These are phyloP conservation scores for Scolecobasidium constrictum DNA, from an alignment of 2,329 filamentous ascomycete species.

Conservation along the genomic window DNA sequence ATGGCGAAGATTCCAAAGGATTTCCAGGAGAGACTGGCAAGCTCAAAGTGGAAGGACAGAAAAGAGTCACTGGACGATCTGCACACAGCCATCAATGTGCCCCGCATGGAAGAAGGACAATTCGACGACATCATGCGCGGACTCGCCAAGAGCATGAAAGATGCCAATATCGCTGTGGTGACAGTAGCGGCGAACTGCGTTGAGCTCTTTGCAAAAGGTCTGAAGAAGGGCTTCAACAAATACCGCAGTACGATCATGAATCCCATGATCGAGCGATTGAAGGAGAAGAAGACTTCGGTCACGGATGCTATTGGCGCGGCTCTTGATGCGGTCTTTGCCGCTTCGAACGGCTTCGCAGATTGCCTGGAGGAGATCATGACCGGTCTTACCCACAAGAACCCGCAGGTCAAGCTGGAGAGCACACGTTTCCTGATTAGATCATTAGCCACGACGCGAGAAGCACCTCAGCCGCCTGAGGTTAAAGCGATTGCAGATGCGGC, in stretches of 20 bases:
- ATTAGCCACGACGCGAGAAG: constrained; percentile 69
- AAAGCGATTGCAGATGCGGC: constrained; percentile 75
- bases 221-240: constrained; percentile 67
- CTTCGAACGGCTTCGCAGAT: constrained; percentile 60
- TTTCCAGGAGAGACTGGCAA: constrained; percentile 73
- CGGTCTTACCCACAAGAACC: constrained; percentile 87
- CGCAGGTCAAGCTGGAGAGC: constrained; percentile 91
- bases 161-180: constrained; percentile 92
- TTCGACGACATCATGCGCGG: constrained; percentile 76
- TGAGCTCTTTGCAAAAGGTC: constrained; percentile 74
- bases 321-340: constrained; percentile 58
- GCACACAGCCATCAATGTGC: constrained; percentile 65
- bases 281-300: constrained; percentile 90
- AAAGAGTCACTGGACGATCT: constrained; percentile 88
- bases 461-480: constrained; percentile 75
- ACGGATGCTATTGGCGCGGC: constrained; percentile 80
- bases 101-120: constrained; percentile 81
- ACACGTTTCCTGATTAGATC: constrained; percentile 88
- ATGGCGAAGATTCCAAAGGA: constrained; percentile 69
- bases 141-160: constrained; percentile 95
- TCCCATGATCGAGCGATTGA: constrained; percentile 88
- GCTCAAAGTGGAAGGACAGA: constrained; percentile 95
- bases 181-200: constrained; percentile 89
- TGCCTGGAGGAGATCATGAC: constrained; percentile 85
- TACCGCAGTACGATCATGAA: constrained; percentile 72